Conservation (phyloP, 345 rosid genomes). For the Populus simonii region DNA sequence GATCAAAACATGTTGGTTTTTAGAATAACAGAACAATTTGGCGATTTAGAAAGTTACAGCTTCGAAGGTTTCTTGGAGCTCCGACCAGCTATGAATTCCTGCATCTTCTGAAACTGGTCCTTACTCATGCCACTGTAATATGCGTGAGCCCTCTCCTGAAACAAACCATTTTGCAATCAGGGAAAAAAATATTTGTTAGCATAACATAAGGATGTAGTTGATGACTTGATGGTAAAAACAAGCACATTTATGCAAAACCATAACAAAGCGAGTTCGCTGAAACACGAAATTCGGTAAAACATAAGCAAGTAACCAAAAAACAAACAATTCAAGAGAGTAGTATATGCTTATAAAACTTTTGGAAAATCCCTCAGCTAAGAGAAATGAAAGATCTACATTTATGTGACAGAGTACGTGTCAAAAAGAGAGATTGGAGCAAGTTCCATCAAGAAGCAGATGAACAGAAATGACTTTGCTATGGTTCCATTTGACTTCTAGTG, state of each 20-base stretch:
- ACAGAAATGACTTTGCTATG: too few species aligned
- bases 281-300: not conserved
- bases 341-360: not conserved
- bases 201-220: not conserved
- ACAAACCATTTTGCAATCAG: not conserved
- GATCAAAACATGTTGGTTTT: not conserved
- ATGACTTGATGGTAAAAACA: not conserved
- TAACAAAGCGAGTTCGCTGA: not conserved
- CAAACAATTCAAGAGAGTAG: not conserved
- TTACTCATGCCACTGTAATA: constrained; percentile 78
- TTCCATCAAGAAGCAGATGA: too few species aligned
- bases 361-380: not conserved
- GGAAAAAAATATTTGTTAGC: not conserved
- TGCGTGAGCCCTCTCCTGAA: constrained; percentile 74
- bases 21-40: not conserved
- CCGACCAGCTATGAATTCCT: constrained; percentile 74
- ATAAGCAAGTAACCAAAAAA: not conserved
- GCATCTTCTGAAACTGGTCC: constrained; percentile 96
- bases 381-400: not conserved
- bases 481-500: too few species aligned
- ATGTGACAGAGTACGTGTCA: too few species aligned
- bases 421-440: too few species aligned
- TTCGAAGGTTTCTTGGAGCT: constrained; percentile 61
- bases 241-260: not conserved
- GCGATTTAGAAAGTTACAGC: constrained; percentile 33